These are phyloP conservation scores for Bryoglossum gracile DNA, from an alignment of 495 filamentous ascomycete species.

Conservation along the genomic window DNA sequence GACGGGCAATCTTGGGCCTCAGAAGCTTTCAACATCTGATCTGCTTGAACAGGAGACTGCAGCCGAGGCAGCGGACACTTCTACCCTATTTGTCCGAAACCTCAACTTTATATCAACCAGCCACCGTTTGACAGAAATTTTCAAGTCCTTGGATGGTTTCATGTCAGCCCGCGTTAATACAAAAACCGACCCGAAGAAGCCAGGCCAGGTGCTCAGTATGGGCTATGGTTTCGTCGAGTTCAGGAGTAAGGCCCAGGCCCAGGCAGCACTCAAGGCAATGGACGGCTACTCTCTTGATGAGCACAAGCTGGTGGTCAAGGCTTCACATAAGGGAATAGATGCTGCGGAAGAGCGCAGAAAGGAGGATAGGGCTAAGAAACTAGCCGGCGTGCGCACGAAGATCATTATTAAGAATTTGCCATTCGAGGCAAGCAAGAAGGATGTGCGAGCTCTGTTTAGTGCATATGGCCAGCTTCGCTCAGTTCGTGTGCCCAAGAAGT, in stretches of 20 bases:
- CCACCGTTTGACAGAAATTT: slow-evolving; percentile 60
- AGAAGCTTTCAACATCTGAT: slow-evolving; percentile 33
- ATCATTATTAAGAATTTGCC: slow-evolving; percentile 98
- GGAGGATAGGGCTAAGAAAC: slow-evolving; percentile 72
- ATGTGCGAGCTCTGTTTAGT: slow-evolving; percentile 75
- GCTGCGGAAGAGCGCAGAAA: slow-evolving; percentile 77
- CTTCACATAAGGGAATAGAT: slow-evolving; percentile 77
- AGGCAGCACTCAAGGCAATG: slow-evolving; percentile 74
- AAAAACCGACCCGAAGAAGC: slow-evolving; percentile 76
- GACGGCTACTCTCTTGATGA: slow-evolving; percentile 76
- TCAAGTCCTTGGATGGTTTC: slow-evolving; percentile 78
- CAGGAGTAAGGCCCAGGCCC: slow-evolving; percentile 62
- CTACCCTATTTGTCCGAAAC: slow-evolving; percentile 87
- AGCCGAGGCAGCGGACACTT: slow-evolving; percentile 50
- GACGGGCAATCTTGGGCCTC: slow-evolving; percentile 15
- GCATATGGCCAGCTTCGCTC: slow-evolving; percentile 87
- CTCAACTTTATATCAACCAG: slow-evolving; percentile 87
- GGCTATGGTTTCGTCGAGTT: slow-evolving; percentile 96
- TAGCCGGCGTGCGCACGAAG: slow-evolving; percentile 69
- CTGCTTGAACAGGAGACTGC: slow-evolving; percentile 49
- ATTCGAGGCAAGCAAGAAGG: slow-evolving; percentile 86
- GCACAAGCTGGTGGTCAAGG: slow-evolving; percentile 76
- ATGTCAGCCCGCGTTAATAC: slow-evolving; percentile 78
- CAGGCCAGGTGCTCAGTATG: slow-evolving; percentile 82
- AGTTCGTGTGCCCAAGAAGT: slow-evolving; percentile 90